A percentile compares a stretch with the other conserved stretches of the same genome.
Evolutionary conservation across 148 eudicot genomes (phyloP).

Genomic region (Nepenthes mirabilis): DNA sequence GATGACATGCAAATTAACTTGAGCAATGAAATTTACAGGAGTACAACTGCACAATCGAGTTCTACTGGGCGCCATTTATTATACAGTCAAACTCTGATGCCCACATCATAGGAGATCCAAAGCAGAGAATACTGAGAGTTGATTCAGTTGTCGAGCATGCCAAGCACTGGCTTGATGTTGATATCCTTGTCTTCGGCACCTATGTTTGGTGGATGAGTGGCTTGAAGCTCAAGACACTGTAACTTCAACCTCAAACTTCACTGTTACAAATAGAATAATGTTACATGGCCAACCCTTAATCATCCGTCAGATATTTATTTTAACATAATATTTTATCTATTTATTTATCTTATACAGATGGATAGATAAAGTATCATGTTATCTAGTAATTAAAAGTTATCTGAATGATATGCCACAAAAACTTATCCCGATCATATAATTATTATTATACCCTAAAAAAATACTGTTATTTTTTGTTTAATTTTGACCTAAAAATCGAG

Average conservation of each 20-base stretch:
- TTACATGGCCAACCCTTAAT: too few species aligned
- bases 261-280: neutral
- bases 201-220: slow-evolving; percentile 99
- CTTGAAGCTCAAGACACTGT: slow-evolving; percentile 56
- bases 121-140: slow-evolving; percentile 59
- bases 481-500: too few species aligned
- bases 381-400: too few species aligned
- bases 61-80: slow-evolving; percentile 93
- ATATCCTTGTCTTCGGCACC: slow-evolving; percentile 71
- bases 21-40: slow-evolving; percentile 22
- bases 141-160: slow-evolving; percentile 77
- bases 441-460: too few species aligned
- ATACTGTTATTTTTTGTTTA: too few species aligned
- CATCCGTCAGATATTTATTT: too few species aligned
- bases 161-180: slow-evolving; percentile 68
- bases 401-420: too few species aligned
- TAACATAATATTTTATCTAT: too few species aligned
- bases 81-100: slow-evolving; percentile 77
- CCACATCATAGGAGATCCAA: slow-evolving; percentile 56
- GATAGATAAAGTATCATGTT: too few species aligned
- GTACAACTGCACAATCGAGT: slow-evolving; percentile 80
- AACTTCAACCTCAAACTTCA: slow-evolving; percentile 10
- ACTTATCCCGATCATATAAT: too few species aligned
- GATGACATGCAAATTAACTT: neutral
- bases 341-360: too few species aligned